Evolutionary conservation across 2,329 filamentous ascomycete genomes (phyloP).

Genomic region (Microdochium nivale): DNA sequence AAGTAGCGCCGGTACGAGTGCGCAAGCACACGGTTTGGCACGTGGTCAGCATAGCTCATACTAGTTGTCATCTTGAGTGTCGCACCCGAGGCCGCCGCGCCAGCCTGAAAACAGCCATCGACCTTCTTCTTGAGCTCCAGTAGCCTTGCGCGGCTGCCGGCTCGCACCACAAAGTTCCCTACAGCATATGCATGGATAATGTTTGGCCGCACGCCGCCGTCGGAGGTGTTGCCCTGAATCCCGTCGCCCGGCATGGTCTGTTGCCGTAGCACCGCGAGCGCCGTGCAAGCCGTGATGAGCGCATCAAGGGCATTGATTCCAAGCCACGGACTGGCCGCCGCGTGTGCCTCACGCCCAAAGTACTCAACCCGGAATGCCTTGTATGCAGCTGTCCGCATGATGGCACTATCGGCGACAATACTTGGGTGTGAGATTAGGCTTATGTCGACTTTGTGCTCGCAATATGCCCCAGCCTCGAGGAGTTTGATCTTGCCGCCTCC

Average conservation of each 20-base stretch:
- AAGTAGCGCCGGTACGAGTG: conserved; percentile 33
- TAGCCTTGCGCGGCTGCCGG: conserved; percentile 26
- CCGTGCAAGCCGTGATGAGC: conserved; percentile 37
- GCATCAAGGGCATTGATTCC: conserved; percentile 53
- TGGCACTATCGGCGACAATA: conserved; percentile 31
- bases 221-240: conserved; percentile 41
- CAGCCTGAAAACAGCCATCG: conserved; percentile 35
- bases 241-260: conserved; percentile 43
- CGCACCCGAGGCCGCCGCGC: conserved; percentile 40
- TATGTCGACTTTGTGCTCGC: conserved; percentile 25
- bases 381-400: conserved; percentile 45
- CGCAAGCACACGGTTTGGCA: conserved; percentile 42
- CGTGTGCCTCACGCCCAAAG: conserved; percentile 46
- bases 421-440: conserved; percentile 33
- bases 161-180: conserved; percentile 21
- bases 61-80: conserved; percentile 30
- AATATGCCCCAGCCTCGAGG: conserved; percentile 33
- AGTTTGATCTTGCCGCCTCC: conserved; percentile 41
- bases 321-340: conserved; percentile 47
- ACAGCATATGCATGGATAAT: conserved; percentile 41
- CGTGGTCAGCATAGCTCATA: conserved; percentile 42
- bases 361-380: conserved; percentile 40
- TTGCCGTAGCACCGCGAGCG: conserved; percentile 43
- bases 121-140: conserved; percentile 30
- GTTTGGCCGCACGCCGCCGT: conserved; percentile 45